Evolutionary conservation across 345 rosid species (phyloP).

Genomic region (Durio zibethinus): DNA sequence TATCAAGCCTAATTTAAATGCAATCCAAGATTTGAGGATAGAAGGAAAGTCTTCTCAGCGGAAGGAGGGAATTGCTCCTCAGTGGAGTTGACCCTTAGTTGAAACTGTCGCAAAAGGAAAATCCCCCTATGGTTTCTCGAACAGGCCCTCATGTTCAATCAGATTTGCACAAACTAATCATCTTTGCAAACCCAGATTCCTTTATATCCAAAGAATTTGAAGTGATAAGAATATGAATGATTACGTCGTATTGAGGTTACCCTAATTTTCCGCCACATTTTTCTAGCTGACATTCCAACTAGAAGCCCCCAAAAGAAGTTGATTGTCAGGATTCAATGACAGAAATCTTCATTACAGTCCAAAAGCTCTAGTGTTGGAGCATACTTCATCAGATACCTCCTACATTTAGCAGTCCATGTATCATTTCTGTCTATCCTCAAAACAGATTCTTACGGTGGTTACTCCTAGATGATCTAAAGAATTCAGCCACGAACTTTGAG

Average conservation of each 20-base stretch:
- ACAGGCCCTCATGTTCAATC: too few relatives aligned
- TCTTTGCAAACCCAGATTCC: too few relatives aligned
- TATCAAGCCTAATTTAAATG: too few relatives aligned
- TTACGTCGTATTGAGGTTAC: too few relatives aligned
- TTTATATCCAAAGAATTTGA: not conserved
- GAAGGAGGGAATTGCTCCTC: too few relatives aligned
- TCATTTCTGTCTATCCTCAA: conserved; percentile 3
- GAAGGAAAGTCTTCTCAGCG: too few relatives aligned
- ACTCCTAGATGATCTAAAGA: conserved; percentile 48
- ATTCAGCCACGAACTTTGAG: conserved; percentile 58
- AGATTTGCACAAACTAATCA: too few relatives aligned
- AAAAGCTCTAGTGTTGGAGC: not conserved
- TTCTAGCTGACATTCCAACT: not conserved
- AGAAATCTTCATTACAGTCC: not conserved
- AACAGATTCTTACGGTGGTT: conserved; percentile 15
- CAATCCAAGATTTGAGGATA: not conserved
- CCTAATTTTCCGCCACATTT: not conserved
- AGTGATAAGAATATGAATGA: too few relatives aligned
- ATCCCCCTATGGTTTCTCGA: too few relatives aligned
- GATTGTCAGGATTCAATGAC: not conserved
- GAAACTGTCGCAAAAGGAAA: not conserved
- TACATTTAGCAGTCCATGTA: not conserved
- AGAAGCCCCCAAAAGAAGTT: not conserved
- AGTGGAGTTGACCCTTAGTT: not conserved
- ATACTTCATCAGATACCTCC: not conserved